A percentile compares a stretch with the other conserved stretches of the same genome.
These are phyloP conservation scores for Picea glauca DNA, from an alignment of 75 land plant species.

Conservation along the genomic window DNA sequence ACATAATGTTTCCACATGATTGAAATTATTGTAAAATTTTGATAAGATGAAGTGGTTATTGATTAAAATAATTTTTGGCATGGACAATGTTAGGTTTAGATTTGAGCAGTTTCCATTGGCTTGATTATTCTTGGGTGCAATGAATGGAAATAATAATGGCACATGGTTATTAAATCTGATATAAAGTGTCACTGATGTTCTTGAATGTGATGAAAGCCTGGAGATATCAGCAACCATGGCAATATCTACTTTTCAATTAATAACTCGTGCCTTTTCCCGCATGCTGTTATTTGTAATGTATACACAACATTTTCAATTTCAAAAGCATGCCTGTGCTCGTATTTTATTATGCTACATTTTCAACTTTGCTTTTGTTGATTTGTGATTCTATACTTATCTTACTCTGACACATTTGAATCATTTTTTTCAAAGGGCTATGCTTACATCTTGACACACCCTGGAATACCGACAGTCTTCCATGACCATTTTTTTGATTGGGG, in stretches of 20 bases:
- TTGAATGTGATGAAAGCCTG: not conserved
- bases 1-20: too few relatives aligned
- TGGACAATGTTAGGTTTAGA: too few relatives aligned
- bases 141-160: too few relatives aligned
- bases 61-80: too few relatives aligned
- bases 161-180: too few relatives aligned
- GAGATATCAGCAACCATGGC: not conserved
- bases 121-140: too few relatives aligned
- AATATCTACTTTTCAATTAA: not conserved
- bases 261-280: not conserved
- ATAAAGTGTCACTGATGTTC: too few relatives aligned
- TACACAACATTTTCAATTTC: not conserved
- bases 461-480: constrained; percentile 81
- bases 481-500: constrained; percentile 79
- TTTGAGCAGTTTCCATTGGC: too few relatives aligned
- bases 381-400: not conserved
- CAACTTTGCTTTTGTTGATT: not conserved
- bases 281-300: not conserved
- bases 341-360: not conserved
- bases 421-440: constrained; percentile 74
- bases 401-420: not conserved
- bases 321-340: not conserved
- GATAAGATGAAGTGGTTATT: too few relatives aligned
- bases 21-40: too few relatives aligned
- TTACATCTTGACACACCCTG: constrained; percentile 91